Base-by-base conservation (phyloP, 139 green algal genomes). In the Coelastrella sp. region DNA sequence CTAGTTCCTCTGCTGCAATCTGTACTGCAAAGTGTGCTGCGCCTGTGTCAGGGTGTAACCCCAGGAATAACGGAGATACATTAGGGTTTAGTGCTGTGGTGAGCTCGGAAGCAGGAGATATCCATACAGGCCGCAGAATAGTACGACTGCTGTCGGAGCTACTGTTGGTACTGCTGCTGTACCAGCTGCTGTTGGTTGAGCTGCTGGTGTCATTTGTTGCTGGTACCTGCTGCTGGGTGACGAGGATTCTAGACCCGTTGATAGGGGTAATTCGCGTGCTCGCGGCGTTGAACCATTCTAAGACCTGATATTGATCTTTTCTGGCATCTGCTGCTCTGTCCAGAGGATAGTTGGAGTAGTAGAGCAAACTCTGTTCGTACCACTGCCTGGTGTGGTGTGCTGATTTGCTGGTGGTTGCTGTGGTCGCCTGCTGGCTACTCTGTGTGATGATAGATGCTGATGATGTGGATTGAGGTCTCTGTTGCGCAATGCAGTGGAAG, bases 281-380 rank as follows among this genome's bases (percentile, higher is more conserved):
- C 21, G 78, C 34, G 3, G 57, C 43, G 8, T 40, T 45, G 32
- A 92, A 78, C 30, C 87, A 78, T 13, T 15, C 32, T 35, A 51
- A 23, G n/a, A 91, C 41, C 38, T 66, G 35, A 11, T 21, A 43
- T 3, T 79, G 67, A 25, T 93, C 51, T 4, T 51, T 86, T 4
- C 89, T 43, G 2, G 90, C 34, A 23, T 85, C 53, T 21, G 40
- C 82, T 8, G 85, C 83, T 5, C 87, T 62, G 53, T 94, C 79
- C 0, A 94, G 67, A 5, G 89, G 90, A 43, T 92, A 85, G 23
- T 86, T 79, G 1, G 90, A 83, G 57, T 93, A 93, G 63, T 89
- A 83, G 0, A 86, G 11, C 2, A 11, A 59, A 38, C 76, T 83
- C 38, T 83, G 57, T 35, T 71, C 38, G 30, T 40, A 72, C 76